Percentiles rank a stretch among this genome's conserved stretches.
Conservation (phyloP, 345 rosid species). For the Lepidium africanum region DNA sequence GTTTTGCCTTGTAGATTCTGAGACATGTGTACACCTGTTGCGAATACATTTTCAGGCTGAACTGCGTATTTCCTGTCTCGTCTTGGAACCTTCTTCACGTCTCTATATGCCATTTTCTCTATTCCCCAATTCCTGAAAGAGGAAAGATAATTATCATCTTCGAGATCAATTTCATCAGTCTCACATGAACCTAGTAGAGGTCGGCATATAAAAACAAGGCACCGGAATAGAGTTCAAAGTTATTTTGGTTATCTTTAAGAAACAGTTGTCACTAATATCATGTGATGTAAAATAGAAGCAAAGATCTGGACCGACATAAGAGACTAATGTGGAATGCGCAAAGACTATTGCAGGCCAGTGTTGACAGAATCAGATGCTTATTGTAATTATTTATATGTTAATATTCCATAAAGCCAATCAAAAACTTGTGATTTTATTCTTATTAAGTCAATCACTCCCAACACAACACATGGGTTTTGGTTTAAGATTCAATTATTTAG, state of each 20-base stretch:
- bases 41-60: slow-evolving; percentile 66
- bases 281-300: slow-evolving; percentile 12
- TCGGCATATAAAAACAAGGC: not conserved
- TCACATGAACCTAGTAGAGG: too few relatives aligned
- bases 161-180: not conserved
- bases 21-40: slow-evolving; percentile 87
- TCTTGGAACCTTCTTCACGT: slow-evolving; percentile 63
- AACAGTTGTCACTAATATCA: not conserved
- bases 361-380: slow-evolving; percentile 23
- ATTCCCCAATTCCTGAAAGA: slow-evolving; percentile 82
- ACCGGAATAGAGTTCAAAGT: too few relatives aligned
- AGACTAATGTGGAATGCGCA: slow-evolving; percentile 10
- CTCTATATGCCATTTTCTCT: slow-evolving; percentile 81
- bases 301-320: slow-evolving; percentile 17
- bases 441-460: not conserved
- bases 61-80: slow-evolving; percentile 79
- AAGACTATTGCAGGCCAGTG: slow-evolving; percentile 18
- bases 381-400: not conserved
- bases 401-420: not conserved
- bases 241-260: too few relatives aligned
- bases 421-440: slow-evolving; percentile 9
- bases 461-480: slow-evolving; percentile 12
- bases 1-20: slow-evolving; percentile 66
- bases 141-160: not conserved
- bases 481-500: slow-evolving; percentile 9